These are phyloP conservation scores for Termitomyces sp. DNA, from an alignment of 768 basidiomycete genomes.

Conservation along the genomic window DNA sequence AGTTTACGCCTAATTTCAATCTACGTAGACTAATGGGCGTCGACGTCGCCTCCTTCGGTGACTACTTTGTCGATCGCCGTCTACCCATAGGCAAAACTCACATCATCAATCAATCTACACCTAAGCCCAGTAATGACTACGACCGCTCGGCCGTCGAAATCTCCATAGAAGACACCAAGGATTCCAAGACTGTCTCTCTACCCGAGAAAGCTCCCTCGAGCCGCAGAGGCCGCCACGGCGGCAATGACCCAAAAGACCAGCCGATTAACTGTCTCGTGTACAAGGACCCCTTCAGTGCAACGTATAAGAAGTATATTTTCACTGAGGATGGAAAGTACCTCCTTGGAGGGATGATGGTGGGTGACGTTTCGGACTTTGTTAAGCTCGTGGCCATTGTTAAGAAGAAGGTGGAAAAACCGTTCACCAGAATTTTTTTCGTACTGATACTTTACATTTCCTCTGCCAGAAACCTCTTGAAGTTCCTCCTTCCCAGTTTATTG, in stretches of 20 bases:
- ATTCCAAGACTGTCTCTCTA: neutral
- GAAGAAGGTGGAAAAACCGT: slow-evolving; percentile 44
- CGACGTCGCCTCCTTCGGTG: slow-evolving; percentile 64
- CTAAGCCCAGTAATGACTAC: neutral
- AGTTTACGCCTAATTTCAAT: neutral
- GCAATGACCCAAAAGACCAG: slow-evolving; percentile 13
- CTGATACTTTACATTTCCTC: neutral
- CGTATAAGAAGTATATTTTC: slow-evolving; percentile 78
- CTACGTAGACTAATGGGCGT: slow-evolving; percentile 25
- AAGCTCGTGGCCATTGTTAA: slow-evolving; percentile 68
- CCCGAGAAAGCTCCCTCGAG: neutral
- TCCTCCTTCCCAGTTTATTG: slow-evolving; percentile 61
- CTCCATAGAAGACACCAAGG: neutral
- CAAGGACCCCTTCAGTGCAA: slow-evolving; percentile 63
- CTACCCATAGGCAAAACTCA: neutral
- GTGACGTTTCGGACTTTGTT: slow-evolving; percentile 61
- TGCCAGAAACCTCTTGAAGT: slow-evolving; percentile 58
- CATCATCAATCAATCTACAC: neutral
- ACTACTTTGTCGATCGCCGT: slow-evolving; percentile 58
- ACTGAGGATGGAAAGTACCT: slow-evolving; percentile 66
- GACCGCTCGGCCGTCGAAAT: neutral
- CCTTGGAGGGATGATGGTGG: slow-evolving; percentile 79
- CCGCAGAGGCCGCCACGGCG: slow-evolving; percentile 8
- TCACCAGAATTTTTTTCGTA: neutral
- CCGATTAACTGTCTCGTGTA: slow-evolving; percentile 60